phyloP scores from a whole-genome alignment of 441 rosid genomes.

The Pelargonium citronellum region DNA sequence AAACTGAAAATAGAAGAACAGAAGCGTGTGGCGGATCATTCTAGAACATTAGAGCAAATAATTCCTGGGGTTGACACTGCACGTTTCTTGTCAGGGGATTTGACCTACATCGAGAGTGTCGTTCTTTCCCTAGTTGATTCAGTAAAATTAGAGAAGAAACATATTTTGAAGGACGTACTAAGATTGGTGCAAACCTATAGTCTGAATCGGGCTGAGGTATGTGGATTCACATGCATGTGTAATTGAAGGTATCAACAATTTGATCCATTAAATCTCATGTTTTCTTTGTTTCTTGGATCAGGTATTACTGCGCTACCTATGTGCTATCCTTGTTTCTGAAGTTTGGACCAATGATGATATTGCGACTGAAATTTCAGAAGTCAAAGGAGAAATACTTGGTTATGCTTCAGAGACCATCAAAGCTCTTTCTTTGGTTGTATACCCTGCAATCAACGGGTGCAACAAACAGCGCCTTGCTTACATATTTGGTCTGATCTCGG shows the following conservation, averaged over 20 bases:
- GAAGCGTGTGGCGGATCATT: constrained; percentile 64
- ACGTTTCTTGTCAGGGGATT: constrained; percentile 79
- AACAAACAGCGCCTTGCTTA: constrained; percentile 75
- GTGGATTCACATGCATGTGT: constrained; percentile 11
- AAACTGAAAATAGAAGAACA: constrained; percentile 86
- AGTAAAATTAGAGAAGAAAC: constrained; percentile 70
- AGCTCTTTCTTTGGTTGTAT: constrained; percentile 46
- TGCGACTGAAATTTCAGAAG: constrained; percentile 57
- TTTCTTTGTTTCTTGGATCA: constrained; percentile 27
- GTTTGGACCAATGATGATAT: constrained; percentile 80
- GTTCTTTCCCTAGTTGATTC: constrained; percentile 66
- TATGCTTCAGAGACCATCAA: constrained; percentile 62
- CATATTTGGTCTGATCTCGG: constrained; percentile 68
- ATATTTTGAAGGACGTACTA: constrained; percentile 57
- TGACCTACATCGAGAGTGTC: constrained; percentile 47
- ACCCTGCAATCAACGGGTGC: constrained; percentile 83
- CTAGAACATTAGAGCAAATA: constrained; percentile 73
- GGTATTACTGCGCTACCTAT: constrained; percentile 61
- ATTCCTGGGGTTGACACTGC: constrained; percentile 86
- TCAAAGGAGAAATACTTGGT: constrained; percentile 56
- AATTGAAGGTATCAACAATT: not conserved
- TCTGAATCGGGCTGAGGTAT: constrained; percentile 63
- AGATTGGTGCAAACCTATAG: constrained; percentile 61
- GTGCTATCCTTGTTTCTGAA: constrained; percentile 68
- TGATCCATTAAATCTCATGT: constrained; percentile 9